Evolutionary conservation across 495 filamentous ascomycete species (phyloP).

Genomic region (Penicillium waksmanii): DNA sequence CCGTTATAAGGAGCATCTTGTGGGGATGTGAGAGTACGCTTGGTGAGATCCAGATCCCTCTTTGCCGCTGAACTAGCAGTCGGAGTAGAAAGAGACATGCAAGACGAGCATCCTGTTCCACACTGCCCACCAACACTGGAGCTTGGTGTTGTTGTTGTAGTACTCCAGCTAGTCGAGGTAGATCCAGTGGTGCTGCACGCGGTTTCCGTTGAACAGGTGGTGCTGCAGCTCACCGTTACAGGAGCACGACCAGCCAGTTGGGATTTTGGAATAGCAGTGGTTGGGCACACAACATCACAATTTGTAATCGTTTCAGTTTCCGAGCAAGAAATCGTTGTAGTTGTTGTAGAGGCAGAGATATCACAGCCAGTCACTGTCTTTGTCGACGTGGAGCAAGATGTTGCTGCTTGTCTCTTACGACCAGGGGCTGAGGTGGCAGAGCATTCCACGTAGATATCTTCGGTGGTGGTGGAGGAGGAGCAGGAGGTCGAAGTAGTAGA

Average conservation of each 20-base stretch:
- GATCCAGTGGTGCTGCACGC: not conserved
- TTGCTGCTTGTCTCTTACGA: slow-evolving; percentile 1
- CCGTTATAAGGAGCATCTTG: slow-evolving; percentile 3
- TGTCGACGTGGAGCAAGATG: not conserved
- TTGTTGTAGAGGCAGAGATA: slow-evolving; percentile 3
- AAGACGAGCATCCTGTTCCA: slow-evolving; percentile 1
- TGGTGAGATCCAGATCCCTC: not conserved
- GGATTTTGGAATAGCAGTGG: not conserved
- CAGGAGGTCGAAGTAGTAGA: not conserved
- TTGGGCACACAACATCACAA: slow-evolving; percentile 1
- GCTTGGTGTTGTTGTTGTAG: not conserved
- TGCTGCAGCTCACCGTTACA: not conserved
- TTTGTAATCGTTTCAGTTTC: slow-evolving; percentile 4
- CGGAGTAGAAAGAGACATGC: not conserved
- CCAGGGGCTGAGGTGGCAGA: slow-evolving; percentile 2
- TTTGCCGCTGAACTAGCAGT: not conserved
- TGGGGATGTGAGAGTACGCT: not conserved
- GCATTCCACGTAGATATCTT: slow-evolving; percentile 4
- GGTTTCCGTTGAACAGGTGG: slow-evolving; percentile 1
- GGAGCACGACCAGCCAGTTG: not conserved
- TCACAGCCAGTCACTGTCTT: not conserved
- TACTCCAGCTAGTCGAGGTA: slow-evolving; percentile 1
- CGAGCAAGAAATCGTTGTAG: not conserved
- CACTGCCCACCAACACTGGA: not conserved
- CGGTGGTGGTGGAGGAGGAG: not conserved